Evolutionary conservation across 768 basidiomycete genomes (phyloP).

Genomic region (Paxillus ammoniavirescens): DNA sequence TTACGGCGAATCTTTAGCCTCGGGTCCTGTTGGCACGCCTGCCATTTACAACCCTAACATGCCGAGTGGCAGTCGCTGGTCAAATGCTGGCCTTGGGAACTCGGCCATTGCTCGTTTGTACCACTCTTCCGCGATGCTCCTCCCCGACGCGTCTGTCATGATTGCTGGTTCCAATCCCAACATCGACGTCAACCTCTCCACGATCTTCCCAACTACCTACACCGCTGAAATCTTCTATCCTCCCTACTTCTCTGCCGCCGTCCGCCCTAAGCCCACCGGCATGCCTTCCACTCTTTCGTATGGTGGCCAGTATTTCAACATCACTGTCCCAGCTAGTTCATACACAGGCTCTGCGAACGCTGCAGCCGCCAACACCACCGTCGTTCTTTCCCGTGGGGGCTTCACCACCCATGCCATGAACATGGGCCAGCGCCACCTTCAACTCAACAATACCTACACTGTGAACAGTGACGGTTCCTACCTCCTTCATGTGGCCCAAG

Average conservation of each 20-base stretch:
- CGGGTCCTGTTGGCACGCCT: slow-evolving; percentile 75
- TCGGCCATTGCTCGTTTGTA: slow-evolving; percentile 82
- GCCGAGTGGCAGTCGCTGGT: slow-evolving; percentile 72
- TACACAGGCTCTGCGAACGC: slow-evolving; percentile 67
- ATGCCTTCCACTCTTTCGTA: slow-evolving; percentile 76
- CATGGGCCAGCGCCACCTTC: slow-evolving; percentile 83
- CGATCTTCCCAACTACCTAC: slow-evolving; percentile 76
- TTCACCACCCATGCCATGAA: slow-evolving; percentile 88
- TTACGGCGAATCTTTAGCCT: slow-evolving; percentile 69
- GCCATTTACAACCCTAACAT: slow-evolving; percentile 81
- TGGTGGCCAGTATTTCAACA: slow-evolving; percentile 79
- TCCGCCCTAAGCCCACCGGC: slow-evolving; percentile 70
- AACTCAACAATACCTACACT: slow-evolving; percentile 85
- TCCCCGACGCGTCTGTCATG: slow-evolving; percentile 83
- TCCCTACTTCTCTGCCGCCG: slow-evolving; percentile 70
- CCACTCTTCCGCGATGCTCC: slow-evolving; percentile 86
- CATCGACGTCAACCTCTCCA: slow-evolving; percentile 70
- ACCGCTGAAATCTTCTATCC: slow-evolving; percentile 90
- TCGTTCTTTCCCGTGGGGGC: slow-evolving; percentile 81
- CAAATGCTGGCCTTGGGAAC: slow-evolving; percentile 58
- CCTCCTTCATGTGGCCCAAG: slow-evolving; percentile 76
- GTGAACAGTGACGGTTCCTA: slow-evolving; percentile 76
- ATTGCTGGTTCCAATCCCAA: slow-evolving; percentile 95
- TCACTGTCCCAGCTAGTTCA: slow-evolving; percentile 63
- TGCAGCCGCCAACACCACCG: slow-evolving; percentile 71